These are phyloP conservation scores for Podospora appendiculata DNA, from an alignment of 495 filamentous ascomycete genomes.

Conservation along the genomic window DNA sequence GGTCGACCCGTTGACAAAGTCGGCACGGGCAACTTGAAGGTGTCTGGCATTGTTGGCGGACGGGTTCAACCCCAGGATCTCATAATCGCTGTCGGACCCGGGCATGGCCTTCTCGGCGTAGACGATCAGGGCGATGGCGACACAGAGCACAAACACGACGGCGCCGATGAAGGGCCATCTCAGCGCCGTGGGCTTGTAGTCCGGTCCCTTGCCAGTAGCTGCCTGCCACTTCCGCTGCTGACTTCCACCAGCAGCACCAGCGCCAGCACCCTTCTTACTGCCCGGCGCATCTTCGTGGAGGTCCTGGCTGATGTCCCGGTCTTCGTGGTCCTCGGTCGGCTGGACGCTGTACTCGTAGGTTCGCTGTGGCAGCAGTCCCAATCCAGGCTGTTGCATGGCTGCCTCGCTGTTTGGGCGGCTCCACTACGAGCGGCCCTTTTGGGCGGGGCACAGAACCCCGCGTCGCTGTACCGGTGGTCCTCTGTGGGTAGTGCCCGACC, in stretches of 20 bases:
- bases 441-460: no score
- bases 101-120: conserved; percentile 23
- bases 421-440: no score
- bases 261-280: background rate
- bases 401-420: background rate
- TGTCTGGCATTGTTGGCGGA: conserved; percentile 3
- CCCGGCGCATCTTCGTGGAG: background rate
- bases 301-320: background rate
- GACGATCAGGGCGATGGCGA: conserved; percentile 19
- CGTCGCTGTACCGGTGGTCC: no score
- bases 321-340: conserved; percentile 18
- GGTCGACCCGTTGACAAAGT: background rate
- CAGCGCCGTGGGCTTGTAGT: conserved; percentile 26
- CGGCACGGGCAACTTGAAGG: background rate
- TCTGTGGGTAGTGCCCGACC: no score
- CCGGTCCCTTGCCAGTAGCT: conserved; percentile 1
- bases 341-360: conserved; percentile 19
- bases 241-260: no score
- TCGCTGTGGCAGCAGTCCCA: conserved; percentile 4
- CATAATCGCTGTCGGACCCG: conserved; percentile 17
- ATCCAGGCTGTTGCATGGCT: conserved; percentile 13
- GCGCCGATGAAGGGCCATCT: conserved; percentile 24
- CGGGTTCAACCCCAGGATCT: conserved; percentile 11
- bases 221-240: no score
- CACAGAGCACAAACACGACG: conserved; percentile 15